A percentile compares a stretch with the other conserved stretches of the same genome.
Evolutionary conservation across 2,329 filamentous ascomycete species (phyloP).

Genomic region (Calonectria pseudoturangicola): DNA sequence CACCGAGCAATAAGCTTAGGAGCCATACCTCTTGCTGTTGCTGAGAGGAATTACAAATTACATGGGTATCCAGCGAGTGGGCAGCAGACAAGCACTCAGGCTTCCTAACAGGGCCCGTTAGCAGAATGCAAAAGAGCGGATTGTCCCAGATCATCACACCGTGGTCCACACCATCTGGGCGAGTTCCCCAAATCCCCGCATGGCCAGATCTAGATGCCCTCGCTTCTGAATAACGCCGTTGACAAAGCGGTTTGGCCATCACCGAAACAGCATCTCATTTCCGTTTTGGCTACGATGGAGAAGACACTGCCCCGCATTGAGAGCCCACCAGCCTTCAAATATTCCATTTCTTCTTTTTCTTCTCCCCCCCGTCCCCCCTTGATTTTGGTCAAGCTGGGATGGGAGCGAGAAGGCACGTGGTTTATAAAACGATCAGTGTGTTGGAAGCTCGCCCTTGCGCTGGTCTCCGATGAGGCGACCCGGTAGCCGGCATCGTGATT

Average conservation of each 20-base stretch:
- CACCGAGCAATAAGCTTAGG: conserved; percentile 34
- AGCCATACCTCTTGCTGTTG: conserved; percentile 24
- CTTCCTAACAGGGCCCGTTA: conserved; percentile 27
- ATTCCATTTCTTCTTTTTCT: neutral
- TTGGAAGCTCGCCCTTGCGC: neutral
- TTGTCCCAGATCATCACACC: conserved; percentile 49
- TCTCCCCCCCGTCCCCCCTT: neutral
- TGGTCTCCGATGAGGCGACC: conserved; percentile 13
- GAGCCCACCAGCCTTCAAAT: neutral
- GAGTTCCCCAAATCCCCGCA: conserved; percentile 49
- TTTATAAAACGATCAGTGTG: conserved; percentile 6
- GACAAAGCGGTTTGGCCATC: conserved; percentile 15
- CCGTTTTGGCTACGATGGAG: conserved; percentile 19
- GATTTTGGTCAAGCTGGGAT: neutral
- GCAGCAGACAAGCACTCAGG: conserved; percentile 31
- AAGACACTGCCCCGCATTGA: neutral
- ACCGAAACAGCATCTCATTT: conserved; percentile 21
- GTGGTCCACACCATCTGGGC: conserved; percentile 42
- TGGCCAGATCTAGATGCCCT: conserved; percentile 44
- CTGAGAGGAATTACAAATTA: conserved; percentile 24
- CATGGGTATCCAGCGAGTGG: conserved; percentile 20
- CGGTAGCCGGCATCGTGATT: conserved; percentile 1
- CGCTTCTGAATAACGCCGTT: conserved; percentile 33
- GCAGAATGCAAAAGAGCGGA: conserved; percentile 49
- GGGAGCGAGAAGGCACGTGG: conserved; percentile 10